phyloP scores from a whole-genome alignment of 495 filamentous ascomycete genomes.

The Astrocystis sublimbata region DNA sequence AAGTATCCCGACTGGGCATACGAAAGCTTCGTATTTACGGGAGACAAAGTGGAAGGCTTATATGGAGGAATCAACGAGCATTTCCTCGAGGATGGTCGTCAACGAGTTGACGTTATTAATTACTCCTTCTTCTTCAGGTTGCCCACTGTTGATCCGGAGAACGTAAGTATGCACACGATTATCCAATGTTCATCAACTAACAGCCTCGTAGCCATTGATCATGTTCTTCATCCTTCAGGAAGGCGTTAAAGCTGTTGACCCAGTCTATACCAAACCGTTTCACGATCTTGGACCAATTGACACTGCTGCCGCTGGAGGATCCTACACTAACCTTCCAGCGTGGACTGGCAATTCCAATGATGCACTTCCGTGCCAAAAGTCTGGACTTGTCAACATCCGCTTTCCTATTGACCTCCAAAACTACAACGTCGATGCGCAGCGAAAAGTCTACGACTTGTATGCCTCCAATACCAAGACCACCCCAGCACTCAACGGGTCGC shows the following conservation, averaged over 20 bases:
- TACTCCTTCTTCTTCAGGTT: constrained; percentile 48
- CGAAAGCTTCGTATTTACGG: constrained; percentile 42
- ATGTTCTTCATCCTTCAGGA: constrained; percentile 50
- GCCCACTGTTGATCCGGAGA: constrained; percentile 34
- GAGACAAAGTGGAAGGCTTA: constrained; percentile 49
- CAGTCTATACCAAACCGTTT: constrained; percentile 44
- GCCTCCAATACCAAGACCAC: constrained; percentile 28
- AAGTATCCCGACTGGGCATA: constrained; percentile 41
- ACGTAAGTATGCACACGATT: constrained; percentile 14
- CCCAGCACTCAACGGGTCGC: constrained; percentile 34
- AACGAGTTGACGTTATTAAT: constrained; percentile 43
- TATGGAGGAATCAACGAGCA: constrained; percentile 44
- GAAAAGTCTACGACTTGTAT: constrained; percentile 44
- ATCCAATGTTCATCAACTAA: not conserved
- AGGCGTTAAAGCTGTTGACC: constrained; percentile 40
- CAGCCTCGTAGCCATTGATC: constrained; percentile 39
- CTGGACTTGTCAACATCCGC: constrained; percentile 41
- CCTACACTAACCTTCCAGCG: constrained; percentile 42
- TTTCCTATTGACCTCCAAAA: constrained; percentile 50
- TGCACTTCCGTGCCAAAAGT: constrained; percentile 42
- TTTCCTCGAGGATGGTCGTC: constrained; percentile 40
- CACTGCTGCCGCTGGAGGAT: constrained; percentile 28
- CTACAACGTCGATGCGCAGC: constrained; percentile 45
- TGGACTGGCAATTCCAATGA: constrained; percentile 40
- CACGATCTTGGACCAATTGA: constrained; percentile 40